phyloP scores from a whole-genome alignment of 169 alveolate species.

The Theileria parva region DNA sequence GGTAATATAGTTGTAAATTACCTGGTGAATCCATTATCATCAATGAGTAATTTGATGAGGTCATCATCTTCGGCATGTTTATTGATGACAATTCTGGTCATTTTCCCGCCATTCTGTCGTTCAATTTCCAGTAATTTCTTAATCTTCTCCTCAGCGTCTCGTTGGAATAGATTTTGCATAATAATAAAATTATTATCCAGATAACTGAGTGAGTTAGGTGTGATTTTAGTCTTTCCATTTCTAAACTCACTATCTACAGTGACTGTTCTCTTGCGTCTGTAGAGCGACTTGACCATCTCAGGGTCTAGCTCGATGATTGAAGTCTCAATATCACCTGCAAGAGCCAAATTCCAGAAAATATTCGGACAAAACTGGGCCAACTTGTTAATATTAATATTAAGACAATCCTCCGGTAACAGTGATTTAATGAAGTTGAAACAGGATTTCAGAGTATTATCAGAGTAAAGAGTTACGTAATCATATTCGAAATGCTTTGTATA shows the following conservation, averaged over 20 bases:
- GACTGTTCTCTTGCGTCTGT: constrained; percentile 28
- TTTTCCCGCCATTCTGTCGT: constrained; percentile 20
- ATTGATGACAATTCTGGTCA: constrained; percentile 15
- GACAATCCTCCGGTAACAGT: constrained; percentile 22
- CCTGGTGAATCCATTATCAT: constrained; percentile 43
- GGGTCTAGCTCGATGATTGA: constrained; percentile 36
- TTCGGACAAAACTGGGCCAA: constrained; percentile 67
- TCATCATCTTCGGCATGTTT: constrained; percentile 44
- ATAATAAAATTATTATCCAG: constrained; percentile 59
- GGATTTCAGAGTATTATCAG: neutral
- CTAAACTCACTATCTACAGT: neutral
- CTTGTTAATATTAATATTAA: constrained; percentile 12
- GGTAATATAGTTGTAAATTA: neutral
- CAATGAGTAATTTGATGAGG: constrained; percentile 40
- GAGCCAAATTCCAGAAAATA: constrained; percentile 61
- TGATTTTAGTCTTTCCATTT: constrained; percentile 4
- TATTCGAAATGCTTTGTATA: constrained; percentile 41
- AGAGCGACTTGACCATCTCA: constrained; percentile 6
- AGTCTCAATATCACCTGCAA: constrained; percentile 44
- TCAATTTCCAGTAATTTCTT: constrained; percentile 21
- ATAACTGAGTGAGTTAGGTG: constrained; percentile 27
- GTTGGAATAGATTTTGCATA: constrained; percentile 56
- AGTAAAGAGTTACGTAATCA: constrained; percentile 37
- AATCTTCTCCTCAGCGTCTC: constrained; percentile 60
- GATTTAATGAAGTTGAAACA: constrained; percentile 24